phyloP scores from a whole-genome alignment of 164 flowering plant genomes.

The Litsea cubeba region DNA sequence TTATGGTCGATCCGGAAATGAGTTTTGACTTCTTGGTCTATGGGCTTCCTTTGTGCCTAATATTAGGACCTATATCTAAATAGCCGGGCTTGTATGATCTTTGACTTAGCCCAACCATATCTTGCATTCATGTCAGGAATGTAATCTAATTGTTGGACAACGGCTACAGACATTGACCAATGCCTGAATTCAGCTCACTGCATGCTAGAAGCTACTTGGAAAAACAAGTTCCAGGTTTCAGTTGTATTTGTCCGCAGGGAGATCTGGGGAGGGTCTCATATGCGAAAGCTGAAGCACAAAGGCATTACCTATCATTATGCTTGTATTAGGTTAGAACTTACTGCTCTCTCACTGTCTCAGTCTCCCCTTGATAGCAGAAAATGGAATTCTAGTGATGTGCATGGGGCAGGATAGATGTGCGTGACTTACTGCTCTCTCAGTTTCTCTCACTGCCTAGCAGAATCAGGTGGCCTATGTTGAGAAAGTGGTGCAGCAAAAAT shows the following conservation, averaged over 20 bases:
- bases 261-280: conserved; percentile 20
- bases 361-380: too few relatives aligned
- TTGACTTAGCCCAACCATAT: too few relatives aligned
- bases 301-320: conserved; percentile 4
- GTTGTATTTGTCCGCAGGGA: conserved; percentile 25
- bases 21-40: too few relatives aligned
- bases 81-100: too few relatives aligned
- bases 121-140: not conserved
- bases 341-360: too few relatives aligned
- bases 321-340: not conserved
- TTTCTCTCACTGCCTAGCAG: conserved; percentile 5
- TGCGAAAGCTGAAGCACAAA: conserved; percentile 25
- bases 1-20: too few relatives aligned
- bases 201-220: conserved; percentile 12
- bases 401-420: too few relatives aligned
- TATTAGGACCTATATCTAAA: too few relatives aligned
- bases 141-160: not conserved
- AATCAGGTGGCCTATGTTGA: conserved; percentile 15
- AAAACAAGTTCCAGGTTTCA: conserved; percentile 20
- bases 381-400: too few relatives aligned
- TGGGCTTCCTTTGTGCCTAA: too few relatives aligned
- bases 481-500: too few relatives aligned
- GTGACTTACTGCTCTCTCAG: too few relatives aligned
- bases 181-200: not conserved
- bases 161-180: not conserved